Conservation (phyloP, 192 early-diverging fungal species). For the Kappamyces sp. region DNA sequence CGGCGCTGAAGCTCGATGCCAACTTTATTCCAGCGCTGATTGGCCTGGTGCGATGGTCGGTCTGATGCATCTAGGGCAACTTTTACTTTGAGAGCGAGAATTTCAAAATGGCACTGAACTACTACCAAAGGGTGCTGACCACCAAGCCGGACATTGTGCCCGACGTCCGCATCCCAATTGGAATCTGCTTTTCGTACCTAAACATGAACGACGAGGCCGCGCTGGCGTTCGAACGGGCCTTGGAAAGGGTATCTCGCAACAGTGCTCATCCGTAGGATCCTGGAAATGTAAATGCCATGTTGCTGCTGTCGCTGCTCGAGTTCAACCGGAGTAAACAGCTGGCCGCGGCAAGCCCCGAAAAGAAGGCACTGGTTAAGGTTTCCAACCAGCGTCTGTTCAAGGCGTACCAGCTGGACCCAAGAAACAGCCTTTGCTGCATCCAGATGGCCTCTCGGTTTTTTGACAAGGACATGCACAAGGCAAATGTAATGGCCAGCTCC, state of each 20-base stretch:
- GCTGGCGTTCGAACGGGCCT: conserved; percentile 62
- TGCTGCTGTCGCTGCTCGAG: conserved; percentile 71
- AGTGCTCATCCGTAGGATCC: conserved; percentile 37
- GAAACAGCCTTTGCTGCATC: conserved; percentile 41
- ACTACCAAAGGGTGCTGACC: conserved; percentile 71
- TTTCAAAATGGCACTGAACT: conserved; percentile 61
- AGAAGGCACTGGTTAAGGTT: conserved; percentile 32
- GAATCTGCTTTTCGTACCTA: conserved; percentile 76
- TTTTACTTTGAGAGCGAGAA: conserved; percentile 50
- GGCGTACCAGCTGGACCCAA: conserved; percentile 45
- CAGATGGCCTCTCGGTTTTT: conserved; percentile 31
- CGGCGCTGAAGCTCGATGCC: conserved; percentile 35
- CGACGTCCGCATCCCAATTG: conserved; percentile 78
- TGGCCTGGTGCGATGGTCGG: conserved; percentile 45
- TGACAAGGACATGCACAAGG: conserved; percentile 20
- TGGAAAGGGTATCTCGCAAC: conserved; percentile 48
- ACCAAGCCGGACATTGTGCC: conserved; percentile 53
- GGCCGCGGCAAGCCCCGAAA: conserved; percentile 31
- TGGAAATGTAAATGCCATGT: conserved; percentile 60
- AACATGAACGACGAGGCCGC: conserved; percentile 62
- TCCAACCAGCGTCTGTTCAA: conserved; percentile 37
- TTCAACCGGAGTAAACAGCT: conserved; percentile 57
- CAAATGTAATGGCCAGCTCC: conserved; percentile 12
- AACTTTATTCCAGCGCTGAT: conserved; percentile 47
- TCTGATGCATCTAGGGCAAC: neutral